A percentile compares a stretch with the other conserved stretches of the same genome.
These are phyloP conservation scores for Scedosporium dehoogii DNA, from an alignment of 2,329 filamentous ascomycete genomes.

Conservation along the genomic window DNA sequence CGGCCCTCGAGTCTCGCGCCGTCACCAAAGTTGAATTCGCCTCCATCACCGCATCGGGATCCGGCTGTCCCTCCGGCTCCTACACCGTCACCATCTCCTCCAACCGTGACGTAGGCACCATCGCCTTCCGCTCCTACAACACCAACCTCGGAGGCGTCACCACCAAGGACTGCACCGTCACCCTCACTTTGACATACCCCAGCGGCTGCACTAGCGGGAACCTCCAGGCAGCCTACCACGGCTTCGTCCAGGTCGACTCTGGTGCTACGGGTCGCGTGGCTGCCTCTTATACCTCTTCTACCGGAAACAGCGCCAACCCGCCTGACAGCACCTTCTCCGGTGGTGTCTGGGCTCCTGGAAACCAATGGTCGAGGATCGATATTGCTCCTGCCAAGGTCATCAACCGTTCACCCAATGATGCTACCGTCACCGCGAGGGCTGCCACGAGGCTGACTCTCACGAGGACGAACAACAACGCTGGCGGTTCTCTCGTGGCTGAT, in stretches of 20 bases:
- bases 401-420: constrained; percentile 3
- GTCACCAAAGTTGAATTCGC: background rate
- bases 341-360: background rate
- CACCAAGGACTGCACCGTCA: background rate
- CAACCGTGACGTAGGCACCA: background rate
- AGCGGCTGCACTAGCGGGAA: constrained; percentile 3
- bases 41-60: constrained; percentile 3
- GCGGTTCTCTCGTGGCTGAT: background rate
- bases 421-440: background rate
- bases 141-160: background rate
- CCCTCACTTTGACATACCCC: constrained; percentile 1
- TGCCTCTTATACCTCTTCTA: background rate
- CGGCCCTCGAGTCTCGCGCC: background rate
- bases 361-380: background rate
- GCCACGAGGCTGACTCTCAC: background rate
- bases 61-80: constrained; percentile 2
- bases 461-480: background rate
- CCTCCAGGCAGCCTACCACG: background rate
- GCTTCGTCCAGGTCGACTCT: constrained; percentile 3
- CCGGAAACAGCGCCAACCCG: constrained; percentile 3
- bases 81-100: background rate
- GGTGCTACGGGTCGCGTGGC: background rate
- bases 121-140: constrained; percentile 4
- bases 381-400: background rate
- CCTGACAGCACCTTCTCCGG: background rate